Evolutionary conservation across 305 asterid genomes (phyloP), one percentile per base, ranked within the genome.

Genomic region (Withania somnifera): DNA sequence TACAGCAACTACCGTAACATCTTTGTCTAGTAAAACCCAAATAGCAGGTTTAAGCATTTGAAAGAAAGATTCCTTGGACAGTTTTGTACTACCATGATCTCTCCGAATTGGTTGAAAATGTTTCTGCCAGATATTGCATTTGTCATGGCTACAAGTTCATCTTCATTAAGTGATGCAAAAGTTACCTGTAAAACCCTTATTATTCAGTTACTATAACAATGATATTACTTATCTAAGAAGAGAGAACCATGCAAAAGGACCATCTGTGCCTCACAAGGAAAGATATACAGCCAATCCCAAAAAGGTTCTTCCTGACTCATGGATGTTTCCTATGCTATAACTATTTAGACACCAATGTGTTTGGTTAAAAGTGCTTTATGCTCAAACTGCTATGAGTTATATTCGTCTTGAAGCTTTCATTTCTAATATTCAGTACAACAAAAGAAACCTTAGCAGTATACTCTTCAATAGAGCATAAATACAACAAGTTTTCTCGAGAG

Each of bases 21-120:
- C 99, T 80, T 88, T 92, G 81, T 94, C 90, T 17, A 93, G 93
- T 86, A 95, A 89, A 83, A 91, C 89, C 92, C 84, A 83, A 52
- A 92, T 89, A 17, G 97, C 90, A 36, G 96, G 97, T 87, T 89
- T 95, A 78, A 94, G 93, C 85, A 22, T 83, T 86, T 82, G 91
- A 82, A 94, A 94, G 81, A 95, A 82, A 51, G 88, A 84, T 67
- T 87, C 90, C 1, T 67, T 81, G 24, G 96, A 69, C 56, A 69
- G 56, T 32, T 73, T 73, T 20, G 34, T 36, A 61, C 50, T 80
- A 20, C 56, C 52, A 38, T 60, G 57, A 69, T 87, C 89, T 79
- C 83, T 88, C 88, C 78, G 82, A 32, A 90, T 77, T 64, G 90
- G 93, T 19, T 60, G 80, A 91, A 93, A 79, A 83, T 82, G 75